Conservation (phyloP, 2,329 filamentous ascomycete species). For the Grosmannia huntii region DNA sequence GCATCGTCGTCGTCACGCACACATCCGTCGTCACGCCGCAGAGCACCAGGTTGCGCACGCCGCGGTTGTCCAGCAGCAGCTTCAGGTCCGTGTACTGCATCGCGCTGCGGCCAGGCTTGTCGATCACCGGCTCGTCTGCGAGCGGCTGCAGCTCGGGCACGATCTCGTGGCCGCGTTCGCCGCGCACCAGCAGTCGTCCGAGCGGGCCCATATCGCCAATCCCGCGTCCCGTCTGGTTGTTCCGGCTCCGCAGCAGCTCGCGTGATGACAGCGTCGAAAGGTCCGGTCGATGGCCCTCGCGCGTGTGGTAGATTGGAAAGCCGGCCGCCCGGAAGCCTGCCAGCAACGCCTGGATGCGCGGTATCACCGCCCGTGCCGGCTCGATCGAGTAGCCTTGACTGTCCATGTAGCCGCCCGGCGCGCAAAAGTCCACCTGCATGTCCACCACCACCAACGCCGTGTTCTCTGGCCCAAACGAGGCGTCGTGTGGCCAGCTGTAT, state of each 20-base stretch:
- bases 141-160: slow-evolving; percentile 4
- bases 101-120: slow-evolving; percentile 8
- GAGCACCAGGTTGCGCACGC: slow-evolving; percentile 5
- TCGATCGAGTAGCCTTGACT: slow-evolving; percentile 6
- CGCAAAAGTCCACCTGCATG: slow-evolving; percentile 9
- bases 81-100: slow-evolving; percentile 8
- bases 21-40: slow-evolving; percentile 9
- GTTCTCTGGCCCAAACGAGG: background rate
- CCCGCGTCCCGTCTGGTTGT: slow-evolving; percentile 3
- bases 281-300: slow-evolving; percentile 9
- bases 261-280: slow-evolving; percentile 4
- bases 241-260: slow-evolving; percentile 5
- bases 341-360: slow-evolving; percentile 1
- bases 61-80: slow-evolving; percentile 3
- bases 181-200: slow-evolving; percentile 7
- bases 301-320: slow-evolving; percentile 7
- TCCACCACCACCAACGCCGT: slow-evolving; percentile 7
- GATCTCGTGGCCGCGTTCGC: slow-evolving; percentile 6
- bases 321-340: slow-evolving; percentile 1
- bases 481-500: slow-evolving; percentile 7
- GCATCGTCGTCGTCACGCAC: slow-evolving; percentile 6
- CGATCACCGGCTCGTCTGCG: slow-evolving; percentile 3
- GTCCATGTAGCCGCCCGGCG: slow-evolving; percentile 7
- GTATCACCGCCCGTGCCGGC: slow-evolving; percentile 5
- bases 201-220: slow-evolving; percentile 7